Base-by-base conservation (phyloP, 2,329 filamentous ascomycete species). In the Monilinia fructicola region DNA sequence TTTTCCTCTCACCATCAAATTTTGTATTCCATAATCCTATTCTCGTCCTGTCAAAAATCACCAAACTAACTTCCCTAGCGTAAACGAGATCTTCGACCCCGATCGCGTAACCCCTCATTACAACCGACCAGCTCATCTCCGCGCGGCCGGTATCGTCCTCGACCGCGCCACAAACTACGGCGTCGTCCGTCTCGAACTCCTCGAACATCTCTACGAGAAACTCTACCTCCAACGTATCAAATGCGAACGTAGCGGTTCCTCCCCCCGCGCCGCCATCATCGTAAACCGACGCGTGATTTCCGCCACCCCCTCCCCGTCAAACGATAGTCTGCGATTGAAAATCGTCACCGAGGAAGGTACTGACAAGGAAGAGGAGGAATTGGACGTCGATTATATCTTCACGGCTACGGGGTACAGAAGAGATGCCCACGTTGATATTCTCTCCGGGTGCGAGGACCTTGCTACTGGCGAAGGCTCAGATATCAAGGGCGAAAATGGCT, bases 61-160 rank as follows among this genome's bases (percentile, higher is more conserved):
- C 59, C 70, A 53, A 63, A 40, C 65, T 67, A 64, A 67, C 18
- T 14, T 1, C 23, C n/a, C 14, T 31, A 93, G 91, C 74, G 93
- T 98, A 73, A 98, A 98, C 78, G 93, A 95, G 74, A 91, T 98
- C 76, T 98, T 98, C 82, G 93, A 98, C 80, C 94, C 94, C 1
- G 87, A 90, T 44, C 90, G 89, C 68, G 88, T 96, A 40, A 90
- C 96, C 76, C 82, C 83, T 54, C 85, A 96, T 72, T 97, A 88
- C 80, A 81, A 85, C 59, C 87, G 89, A 71, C 81, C 89, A 0
- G 79, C 87, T 1, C 81, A 82, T 54, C 82, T 88, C 69, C 90
- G 93, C 59, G 68, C 67, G 42, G 78, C 80, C 18, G 81, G 82
- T 35, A 81, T 97, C 62, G 79, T 82, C 21, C 87, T 88, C 63